Conservation (phyloP, 805 yeast genomes). For the Pichia cabralensis region DNA sequence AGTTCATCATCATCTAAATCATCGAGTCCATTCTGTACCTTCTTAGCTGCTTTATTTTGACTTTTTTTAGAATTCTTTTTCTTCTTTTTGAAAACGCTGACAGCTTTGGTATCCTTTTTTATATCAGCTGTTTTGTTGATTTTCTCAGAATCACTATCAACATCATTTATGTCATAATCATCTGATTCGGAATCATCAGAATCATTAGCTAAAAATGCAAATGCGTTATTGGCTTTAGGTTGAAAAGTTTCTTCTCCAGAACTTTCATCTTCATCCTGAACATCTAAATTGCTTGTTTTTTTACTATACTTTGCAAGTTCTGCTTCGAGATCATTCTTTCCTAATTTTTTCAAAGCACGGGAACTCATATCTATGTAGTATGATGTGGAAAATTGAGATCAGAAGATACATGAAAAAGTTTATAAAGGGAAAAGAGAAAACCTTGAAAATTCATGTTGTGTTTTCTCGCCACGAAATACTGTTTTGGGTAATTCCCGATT, state of each 20-base stretch:
- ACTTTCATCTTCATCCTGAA: conserved; percentile 2
- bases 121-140: neutral
- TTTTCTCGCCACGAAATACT: too few species aligned
- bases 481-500: too few species aligned
- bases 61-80: neutral
- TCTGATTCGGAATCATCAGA: conserved; percentile 17
- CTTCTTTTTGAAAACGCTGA: neutral
- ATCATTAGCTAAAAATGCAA: conserved; percentile 31
- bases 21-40: conserved; percentile 19
- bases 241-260: conserved; percentile 10
- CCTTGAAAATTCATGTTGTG: too few species aligned
- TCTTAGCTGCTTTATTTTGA: conserved; percentile 5
- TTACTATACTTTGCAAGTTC: conserved; percentile 15
- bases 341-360: conserved; percentile 37
- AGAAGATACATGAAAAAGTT: too few species aligned
- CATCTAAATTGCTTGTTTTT: neutral
- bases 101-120: neutral
- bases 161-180: conserved; percentile 1
- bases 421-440: too few species aligned
- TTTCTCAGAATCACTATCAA: neutral
- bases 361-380: conserved; percentile 33
- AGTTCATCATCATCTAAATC: conserved; percentile 32
- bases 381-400: neutral
- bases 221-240: conserved; percentile 25
- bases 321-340: conserved; percentile 23